Conservation (phyloP, 225 moss, liverwort and hornwort genomes). For the Polytrichum formosum region DNA sequence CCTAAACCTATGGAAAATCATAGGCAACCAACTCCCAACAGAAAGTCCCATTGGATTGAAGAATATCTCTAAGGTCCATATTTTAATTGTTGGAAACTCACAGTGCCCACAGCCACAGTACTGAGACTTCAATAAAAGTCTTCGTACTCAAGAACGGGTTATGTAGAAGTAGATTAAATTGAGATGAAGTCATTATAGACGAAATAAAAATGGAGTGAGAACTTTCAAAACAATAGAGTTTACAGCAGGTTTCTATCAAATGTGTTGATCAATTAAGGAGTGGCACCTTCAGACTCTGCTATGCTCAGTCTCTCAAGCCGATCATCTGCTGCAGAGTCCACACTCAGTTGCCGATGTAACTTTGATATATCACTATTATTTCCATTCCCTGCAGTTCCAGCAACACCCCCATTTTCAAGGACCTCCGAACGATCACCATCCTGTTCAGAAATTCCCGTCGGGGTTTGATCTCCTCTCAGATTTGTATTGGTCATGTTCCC, state of each 20-base stretch:
- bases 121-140: no score
- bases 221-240: no score
- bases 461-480: conserved; percentile 65
- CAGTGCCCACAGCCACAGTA: no score
- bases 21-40: no score
- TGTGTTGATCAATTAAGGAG: not conserved
- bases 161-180: no score
- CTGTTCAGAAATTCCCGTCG: conserved; percentile 53
- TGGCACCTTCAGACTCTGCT: conserved; percentile 72
- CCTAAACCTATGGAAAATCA: no score
- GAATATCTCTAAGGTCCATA: no score
- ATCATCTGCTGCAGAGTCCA: conserved; percentile 66
- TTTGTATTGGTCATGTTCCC: conserved; percentile 36
- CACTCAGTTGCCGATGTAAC: conserved; percentile 50
- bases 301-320: conserved; percentile 63
- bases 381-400: conserved; percentile 61
- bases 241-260: not conserved
- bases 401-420: conserved; percentile 65
- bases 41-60: no score
- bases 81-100: no score
- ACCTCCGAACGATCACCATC: conserved; percentile 54
- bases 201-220: no score
- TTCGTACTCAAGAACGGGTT: no score
- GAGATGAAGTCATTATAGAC: no score
- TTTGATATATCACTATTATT: conserved; percentile 63